Evolutionary conservation across 345 rosid genomes (phyloP), one percentile per base, ranked within the genome.

Genomic region (Rhizophora apiculata): DNA sequence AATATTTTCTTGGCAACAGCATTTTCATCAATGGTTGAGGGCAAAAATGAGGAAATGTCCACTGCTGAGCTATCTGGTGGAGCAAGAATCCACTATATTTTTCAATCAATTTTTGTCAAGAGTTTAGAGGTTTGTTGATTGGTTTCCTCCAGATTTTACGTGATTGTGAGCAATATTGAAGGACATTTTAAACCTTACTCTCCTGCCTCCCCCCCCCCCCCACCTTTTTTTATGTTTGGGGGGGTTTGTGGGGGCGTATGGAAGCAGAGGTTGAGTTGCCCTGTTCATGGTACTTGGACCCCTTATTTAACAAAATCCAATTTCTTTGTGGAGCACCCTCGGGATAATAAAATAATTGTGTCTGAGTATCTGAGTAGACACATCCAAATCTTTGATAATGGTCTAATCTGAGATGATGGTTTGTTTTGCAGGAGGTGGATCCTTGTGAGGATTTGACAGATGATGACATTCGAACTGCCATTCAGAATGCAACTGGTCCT

Each of bases 401-500:
- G 18, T 10, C 60, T 15, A 9, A 27, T 54, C 58, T 54, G 26
- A 24, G 60, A 56, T 24, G 60, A 56, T 56, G 31, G 29, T 9
- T 56, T 56, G 60, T 56, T 39, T 8, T 79, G 72, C 77, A 94
- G 98, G 97, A 91, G 76, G 98, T 94, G 76, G 96, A 94, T 81
- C 98, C 96, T 48, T 94, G 98, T 70, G 93, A 91, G 75, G 93
- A 88, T 80, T 87, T 94, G 86, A 94, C 96, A 56, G 92, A 88
- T 72, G 96, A 86, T 52, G 95, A 94, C 80, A 94, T 94, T 68
- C 91, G 92, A 70, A 94, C 93, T 69, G 96, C 93, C 58, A 91
- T 94, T 79, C 98, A 91, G 82, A 94, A 94, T 84, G 97, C 98
- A 59, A 89, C 95, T 63, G 98, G 97, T 76, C 95, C 96, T 62